Evolutionary conservation across 306 rosid genomes (phyloP).

Genomic region (Erythrophleum fordii): DNA sequence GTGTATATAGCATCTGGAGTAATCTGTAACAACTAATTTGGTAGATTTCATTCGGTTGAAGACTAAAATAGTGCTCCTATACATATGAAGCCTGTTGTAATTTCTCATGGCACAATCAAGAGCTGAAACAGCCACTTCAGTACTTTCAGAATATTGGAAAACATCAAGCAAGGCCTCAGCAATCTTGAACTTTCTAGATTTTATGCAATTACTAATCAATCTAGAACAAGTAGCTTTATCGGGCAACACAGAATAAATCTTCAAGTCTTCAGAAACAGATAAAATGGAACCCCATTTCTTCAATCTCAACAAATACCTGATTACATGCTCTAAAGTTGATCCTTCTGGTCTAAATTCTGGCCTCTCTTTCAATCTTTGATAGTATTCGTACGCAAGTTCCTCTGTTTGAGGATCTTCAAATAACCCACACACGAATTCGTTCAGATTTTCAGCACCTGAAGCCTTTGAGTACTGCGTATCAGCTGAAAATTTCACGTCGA

Average conservation of each 20-base stretch:
- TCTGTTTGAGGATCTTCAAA: slow-evolving; percentile 53
- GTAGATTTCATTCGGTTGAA: slow-evolving; percentile 48
- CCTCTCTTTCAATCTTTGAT: slow-evolving; percentile 57
- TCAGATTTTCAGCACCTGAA: slow-evolving; percentile 37
- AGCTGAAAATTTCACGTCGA: slow-evolving; percentile 39
- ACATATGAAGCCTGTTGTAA: slow-evolving; percentile 79
- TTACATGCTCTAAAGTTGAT: slow-evolving; percentile 51
- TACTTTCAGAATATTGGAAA: slow-evolving; percentile 27
- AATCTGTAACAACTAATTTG: slow-evolving; percentile 33
- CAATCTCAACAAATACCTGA: slow-evolving; percentile 64
- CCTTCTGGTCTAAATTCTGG: slow-evolving; percentile 60
- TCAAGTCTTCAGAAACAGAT: slow-evolving; percentile 56
- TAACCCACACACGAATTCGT: slow-evolving; percentile 56
- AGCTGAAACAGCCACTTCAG: slow-evolving; percentile 47
- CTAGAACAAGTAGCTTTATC: slow-evolving; percentile 61
- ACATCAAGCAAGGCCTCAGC: slow-evolving; percentile 51
- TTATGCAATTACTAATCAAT: slow-evolving; percentile 57
- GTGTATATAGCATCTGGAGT: slow-evolving; percentile 54
- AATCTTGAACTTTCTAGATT: slow-evolving; percentile 62
- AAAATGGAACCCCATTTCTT: slow-evolving; percentile 59
- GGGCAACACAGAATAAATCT: slow-evolving; percentile 57
- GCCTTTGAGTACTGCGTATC: slow-evolving; percentile 33
- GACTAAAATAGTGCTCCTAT: slow-evolving; percentile 52
- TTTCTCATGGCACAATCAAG: slow-evolving; percentile 61
- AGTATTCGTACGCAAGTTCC: slow-evolving; percentile 56